Evolutionary conservation across 2,329 filamentous ascomycete genomes (phyloP).

Genomic region (Fusarium sp.): DNA sequence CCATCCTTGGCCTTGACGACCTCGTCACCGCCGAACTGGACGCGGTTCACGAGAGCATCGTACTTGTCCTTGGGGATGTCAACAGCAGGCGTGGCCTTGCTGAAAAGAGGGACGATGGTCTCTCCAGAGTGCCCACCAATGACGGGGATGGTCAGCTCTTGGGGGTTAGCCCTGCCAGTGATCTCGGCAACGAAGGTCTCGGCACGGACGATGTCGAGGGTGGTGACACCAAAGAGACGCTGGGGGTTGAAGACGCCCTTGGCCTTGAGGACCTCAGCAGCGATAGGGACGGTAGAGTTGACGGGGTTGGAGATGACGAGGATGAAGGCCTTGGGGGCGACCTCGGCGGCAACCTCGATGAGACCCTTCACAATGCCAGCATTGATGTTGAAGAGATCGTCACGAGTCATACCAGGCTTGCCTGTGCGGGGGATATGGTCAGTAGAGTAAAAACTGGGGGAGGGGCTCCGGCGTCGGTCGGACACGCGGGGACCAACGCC

Average conservation of each 20-base stretch:
- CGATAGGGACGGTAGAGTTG: constrained; percentile 98
- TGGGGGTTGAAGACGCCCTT: constrained; percentile 94
- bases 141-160: constrained; percentile 87
- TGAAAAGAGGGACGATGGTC: constrained; percentile 98
- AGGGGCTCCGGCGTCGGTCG: constrained; percentile 29
- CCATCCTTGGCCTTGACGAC: constrained; percentile 96
- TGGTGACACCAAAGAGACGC: constrained; percentile 98
- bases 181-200: constrained; percentile 95
- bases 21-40: constrained; percentile 98
- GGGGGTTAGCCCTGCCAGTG: constrained; percentile 82
- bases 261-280: constrained; percentile 94
- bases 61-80: constrained; percentile 90
- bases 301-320: constrained; percentile 99
- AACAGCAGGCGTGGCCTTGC: constrained; percentile 83
- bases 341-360: constrained; percentile 86
- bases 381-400: constrained; percentile 99
- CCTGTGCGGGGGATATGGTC: constrained; percentile 62
- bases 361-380: constrained; percentile 96
- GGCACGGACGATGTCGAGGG: constrained; percentile 96
- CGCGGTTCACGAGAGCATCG: constrained; percentile 89
- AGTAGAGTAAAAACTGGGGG: constrained; percentile 33
- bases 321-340: constrained; percentile 91
- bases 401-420: constrained; percentile 99
- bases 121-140: constrained; percentile 97
- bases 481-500: constrained; percentile 28